Conservation (phyloP, 2,329 filamentous ascomycete species). For the Aspergillus novofumigatus region DNA sequence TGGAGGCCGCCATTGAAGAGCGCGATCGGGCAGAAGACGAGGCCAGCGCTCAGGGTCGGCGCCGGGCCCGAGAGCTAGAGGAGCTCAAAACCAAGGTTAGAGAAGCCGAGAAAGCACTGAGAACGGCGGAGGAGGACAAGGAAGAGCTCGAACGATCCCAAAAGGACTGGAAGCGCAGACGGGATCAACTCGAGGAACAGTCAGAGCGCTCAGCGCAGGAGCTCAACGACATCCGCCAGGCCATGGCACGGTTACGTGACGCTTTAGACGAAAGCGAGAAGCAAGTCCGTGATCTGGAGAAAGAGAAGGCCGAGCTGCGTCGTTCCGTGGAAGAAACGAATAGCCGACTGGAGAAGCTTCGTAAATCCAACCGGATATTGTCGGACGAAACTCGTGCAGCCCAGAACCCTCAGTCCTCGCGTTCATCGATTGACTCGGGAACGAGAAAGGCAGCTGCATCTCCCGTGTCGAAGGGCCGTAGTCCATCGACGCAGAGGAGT, state of each 20-base stretch:
- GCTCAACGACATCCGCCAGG: constrained; percentile 67
- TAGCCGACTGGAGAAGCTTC: constrained; percentile 71
- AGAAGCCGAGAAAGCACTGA: constrained; percentile 74
- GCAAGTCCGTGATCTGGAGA: constrained; percentile 77
- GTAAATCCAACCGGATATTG: constrained; percentile 61
- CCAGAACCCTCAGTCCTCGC: constrained; percentile 48
- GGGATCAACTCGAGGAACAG: constrained; percentile 70
- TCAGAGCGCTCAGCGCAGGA: constrained; percentile 69
- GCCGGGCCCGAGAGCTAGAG: constrained; percentile 77
- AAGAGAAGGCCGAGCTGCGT: constrained; percentile 71
- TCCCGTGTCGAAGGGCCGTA: constrained; percentile 40
- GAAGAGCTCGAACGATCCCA: constrained; percentile 72
- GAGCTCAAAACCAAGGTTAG: constrained; percentile 75
- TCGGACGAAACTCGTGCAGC: constrained; percentile 55
- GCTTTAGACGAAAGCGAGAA: constrained; percentile 84
- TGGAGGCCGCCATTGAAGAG: constrained; percentile 91
- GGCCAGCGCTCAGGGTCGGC: constrained; percentile 69
- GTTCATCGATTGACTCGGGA: constrained; percentile 57
- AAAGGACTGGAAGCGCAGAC: constrained; percentile 67
- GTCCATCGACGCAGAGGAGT: constrained; percentile 28
- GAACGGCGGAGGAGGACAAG: constrained; percentile 66
- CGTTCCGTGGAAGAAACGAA: constrained; percentile 74
- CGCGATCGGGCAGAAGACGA: constrained; percentile 91
- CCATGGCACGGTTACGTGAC: constrained; percentile 72
- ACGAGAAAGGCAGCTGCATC: constrained; percentile 44